phyloP scores from a whole-genome alignment of 1,284 basidiomycete species.

The Puccinia novopanici region DNA sequence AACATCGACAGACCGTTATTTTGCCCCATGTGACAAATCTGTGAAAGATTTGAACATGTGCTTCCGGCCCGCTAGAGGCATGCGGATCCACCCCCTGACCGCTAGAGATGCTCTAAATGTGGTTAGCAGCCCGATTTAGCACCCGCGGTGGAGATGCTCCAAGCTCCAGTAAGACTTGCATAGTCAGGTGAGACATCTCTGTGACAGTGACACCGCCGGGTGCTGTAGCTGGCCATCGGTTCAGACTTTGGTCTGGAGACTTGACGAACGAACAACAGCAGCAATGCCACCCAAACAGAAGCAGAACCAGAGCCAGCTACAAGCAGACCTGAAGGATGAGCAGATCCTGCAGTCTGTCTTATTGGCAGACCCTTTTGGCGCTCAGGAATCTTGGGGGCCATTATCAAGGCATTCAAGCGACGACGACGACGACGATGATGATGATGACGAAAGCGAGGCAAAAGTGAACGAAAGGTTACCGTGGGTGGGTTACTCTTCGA shows the following conservation, averaged over 20 bases:
- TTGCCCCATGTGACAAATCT: too few species aligned
- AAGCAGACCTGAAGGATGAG: slow-evolving; percentile 41
- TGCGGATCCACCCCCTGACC: too few species aligned
- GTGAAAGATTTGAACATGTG: too few species aligned
- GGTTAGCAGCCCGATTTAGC: too few species aligned
- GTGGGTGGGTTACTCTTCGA: slow-evolving; percentile 18
- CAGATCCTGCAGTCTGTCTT: slow-evolving; percentile 36
- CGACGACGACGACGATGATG: slow-evolving; percentile 26
- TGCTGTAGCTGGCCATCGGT: not conserved
- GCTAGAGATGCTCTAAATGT: too few species aligned
- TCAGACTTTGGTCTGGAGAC: not conserved
- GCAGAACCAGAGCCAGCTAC: not conserved
- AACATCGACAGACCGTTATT: too few species aligned
- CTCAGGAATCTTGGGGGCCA: slow-evolving; percentile 42
- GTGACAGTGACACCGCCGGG: too few species aligned
- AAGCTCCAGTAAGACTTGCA: too few species aligned
- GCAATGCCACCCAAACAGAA: slow-evolving; percentile 44
- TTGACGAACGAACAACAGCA: not conserved
- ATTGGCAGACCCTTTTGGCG: slow-evolving; percentile 39
- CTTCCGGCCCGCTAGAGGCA: too few species aligned
- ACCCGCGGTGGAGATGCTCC: too few species aligned
- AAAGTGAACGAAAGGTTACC: slow-evolving; percentile 15
- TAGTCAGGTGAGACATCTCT: too few species aligned
- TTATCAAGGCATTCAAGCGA: slow-evolving; percentile 31
- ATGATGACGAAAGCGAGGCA: not conserved